These are phyloP conservation scores for Apiospora pterosperma DNA, from an alignment of 2,329 filamentous ascomycete genomes.

Conservation along the genomic window DNA sequence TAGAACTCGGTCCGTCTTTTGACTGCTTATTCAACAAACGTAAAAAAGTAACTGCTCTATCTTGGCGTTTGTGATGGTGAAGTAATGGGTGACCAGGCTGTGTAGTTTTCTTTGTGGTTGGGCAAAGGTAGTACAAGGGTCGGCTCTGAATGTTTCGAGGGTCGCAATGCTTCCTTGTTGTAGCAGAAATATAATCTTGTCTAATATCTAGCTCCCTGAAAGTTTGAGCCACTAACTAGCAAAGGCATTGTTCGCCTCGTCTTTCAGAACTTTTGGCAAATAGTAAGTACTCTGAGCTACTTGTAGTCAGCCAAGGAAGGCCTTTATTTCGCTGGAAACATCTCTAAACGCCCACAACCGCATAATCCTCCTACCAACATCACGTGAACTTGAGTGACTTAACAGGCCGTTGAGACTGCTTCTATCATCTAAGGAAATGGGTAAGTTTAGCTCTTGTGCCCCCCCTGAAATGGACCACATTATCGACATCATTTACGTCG, in stretches of 20 bases:
- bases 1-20: constrained; percentile 20
- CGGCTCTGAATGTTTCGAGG: no score
- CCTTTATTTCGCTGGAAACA: not conserved
- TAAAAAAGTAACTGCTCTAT: not conserved
- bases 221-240: no score
- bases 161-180: not conserved
- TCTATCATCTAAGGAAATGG: not conserved
- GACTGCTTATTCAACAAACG: constrained; percentile 12
- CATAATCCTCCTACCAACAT: not conserved
- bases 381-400: not conserved
- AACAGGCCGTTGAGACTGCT: not conserved
- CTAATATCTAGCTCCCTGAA: not conserved
- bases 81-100: not conserved
- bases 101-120: not conserved
- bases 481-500: not conserved
- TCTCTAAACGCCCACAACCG: no score
- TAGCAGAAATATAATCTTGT: not conserved
- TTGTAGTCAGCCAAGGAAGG: not conserved
- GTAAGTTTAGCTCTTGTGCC: not conserved
- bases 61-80: not conserved
- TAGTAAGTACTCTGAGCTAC: not conserved
- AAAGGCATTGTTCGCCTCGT: not conserved
- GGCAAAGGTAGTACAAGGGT: not conserved
- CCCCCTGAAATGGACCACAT: not conserved
- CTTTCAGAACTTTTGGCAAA: not conserved